Evolutionary conservation across 805 yeast species (phyloP), one percentile per base, ranked within the genome.

Genomic region (Metschnikowia proteae): DNA sequence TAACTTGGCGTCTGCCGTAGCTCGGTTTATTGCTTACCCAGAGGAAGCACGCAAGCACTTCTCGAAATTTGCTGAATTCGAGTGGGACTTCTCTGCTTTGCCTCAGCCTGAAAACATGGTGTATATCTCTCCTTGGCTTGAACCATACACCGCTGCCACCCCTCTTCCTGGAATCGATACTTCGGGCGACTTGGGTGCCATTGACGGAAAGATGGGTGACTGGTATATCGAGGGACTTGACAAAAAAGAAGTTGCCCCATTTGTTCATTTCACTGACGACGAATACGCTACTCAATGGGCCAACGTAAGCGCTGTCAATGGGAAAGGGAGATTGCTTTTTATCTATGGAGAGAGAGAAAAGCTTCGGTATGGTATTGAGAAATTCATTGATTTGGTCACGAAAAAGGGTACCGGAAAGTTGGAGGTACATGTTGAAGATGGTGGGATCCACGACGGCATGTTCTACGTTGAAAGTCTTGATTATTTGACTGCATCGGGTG

Each of bases 401-500:
- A 47, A 48, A 6, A 44, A 57, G 5, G 51, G 51, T 8, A 30
- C 37, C 9, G 63, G 60, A 27, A 54, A 57, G 25, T 44, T 68
- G 22, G 51, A 56, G 29, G 50, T 48, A 3, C 51, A 51, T 32
- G 41, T 62, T 9, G 73, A 68, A 43, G 55, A 57, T 4, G 71
- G 72, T 11, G 73, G 73, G 30, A 62, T 67, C 30, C 73, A 68
- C 53, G 72, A 65, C 34, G 61, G 65, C 3, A 42, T 66, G 48
- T 63, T 67, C 30, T 66, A 65, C 50, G 68, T 68, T 6, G 73
- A 68, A 52, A 55, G 66, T 38, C 55, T 65, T n/a, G 71, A 67
- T 49, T 68, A 53, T 52, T 41, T 59, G 30, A 57, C 62, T n/a
- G 31, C 47, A 4, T 36, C 48, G 6, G 67, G 67, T 2, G 55